Percentiles rank a stretch among this genome's conserved stretches.
phyloP scores from a whole-genome alignment of 1,139 yeast species.

The Arxiozyma heterogenica region DNA sequence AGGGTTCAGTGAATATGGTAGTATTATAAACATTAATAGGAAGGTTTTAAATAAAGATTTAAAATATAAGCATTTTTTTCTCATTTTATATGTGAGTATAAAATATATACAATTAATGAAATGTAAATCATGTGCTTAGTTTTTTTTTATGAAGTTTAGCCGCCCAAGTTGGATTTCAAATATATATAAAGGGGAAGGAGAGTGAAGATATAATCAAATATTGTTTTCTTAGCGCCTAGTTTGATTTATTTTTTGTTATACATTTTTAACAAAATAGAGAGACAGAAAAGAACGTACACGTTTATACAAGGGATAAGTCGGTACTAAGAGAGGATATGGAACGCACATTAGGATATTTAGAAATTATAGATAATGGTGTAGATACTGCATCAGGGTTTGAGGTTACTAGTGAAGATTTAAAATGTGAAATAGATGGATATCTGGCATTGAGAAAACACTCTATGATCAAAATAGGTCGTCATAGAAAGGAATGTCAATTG shows the following conservation, averaged over 20 bases:
- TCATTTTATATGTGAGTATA: too few relatives aligned
- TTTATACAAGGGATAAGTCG: too few relatives aligned
- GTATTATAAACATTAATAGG: too few relatives aligned
- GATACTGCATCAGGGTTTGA: neutral
- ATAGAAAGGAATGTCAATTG: conserved; percentile 25
- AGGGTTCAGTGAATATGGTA: too few relatives aligned
- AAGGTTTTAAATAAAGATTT: too few relatives aligned
- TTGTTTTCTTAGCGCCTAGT: neutral
- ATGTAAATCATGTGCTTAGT: neutral
- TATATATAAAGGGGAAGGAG: neutral
- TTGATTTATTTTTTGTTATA: too few relatives aligned
- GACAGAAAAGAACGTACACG: neutral
- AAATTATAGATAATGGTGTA: conserved; percentile 8
- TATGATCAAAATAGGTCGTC: conserved; percentile 32
- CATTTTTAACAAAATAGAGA: too few relatives aligned
- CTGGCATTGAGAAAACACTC: conserved; percentile 13
- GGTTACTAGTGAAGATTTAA: neutral
- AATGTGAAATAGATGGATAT: neutral
- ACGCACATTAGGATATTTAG: conserved; percentile 11
- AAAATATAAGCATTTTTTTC: too few relatives aligned
- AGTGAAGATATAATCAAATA: neutral
- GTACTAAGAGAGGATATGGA: conserved; percentile 3
- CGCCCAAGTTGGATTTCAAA: neutral
- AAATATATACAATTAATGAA: too few relatives aligned
- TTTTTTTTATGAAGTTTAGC: neutral